Evolutionary conservation across 305 asterid species (phyloP).

Genomic region (Lippia alba): DNA sequence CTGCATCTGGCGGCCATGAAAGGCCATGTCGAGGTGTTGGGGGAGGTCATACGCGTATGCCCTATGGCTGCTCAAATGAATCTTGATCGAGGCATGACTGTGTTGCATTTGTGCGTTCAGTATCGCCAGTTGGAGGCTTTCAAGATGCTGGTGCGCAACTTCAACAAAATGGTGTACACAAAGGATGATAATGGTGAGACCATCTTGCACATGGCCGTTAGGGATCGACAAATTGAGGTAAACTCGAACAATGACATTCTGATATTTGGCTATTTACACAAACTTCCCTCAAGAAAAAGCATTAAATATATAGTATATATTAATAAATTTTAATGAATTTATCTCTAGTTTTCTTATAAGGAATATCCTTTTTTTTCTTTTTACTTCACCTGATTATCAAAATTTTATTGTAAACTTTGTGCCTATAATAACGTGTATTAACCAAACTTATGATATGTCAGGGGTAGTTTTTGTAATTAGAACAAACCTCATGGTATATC

Average conservation of each 20-base stretch:
- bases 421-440: no score
- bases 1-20: not conserved
- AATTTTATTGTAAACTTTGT: no score
- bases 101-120: not conserved
- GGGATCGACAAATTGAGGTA: not conserved
- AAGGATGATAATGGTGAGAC: not conserved
- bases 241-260: not conserved
- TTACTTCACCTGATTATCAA: no score
- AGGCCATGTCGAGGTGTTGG: not conserved
- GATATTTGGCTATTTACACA: no score
- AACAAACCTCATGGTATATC: no score
- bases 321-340: no score
- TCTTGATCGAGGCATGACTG: not conserved
- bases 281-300: no score
- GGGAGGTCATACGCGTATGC: not conserved
- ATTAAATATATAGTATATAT: no score
- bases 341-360: no score
- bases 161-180: not conserved
- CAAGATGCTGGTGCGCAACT: slow-evolving; percentile 20
- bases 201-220: not conserved
- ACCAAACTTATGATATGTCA: no score
- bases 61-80: not conserved
- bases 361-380: no score
- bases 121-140: not conserved
- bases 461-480: no score